Base-by-base conservation (phyloP, 192 early-diverging fungal species). In the Coemansia sp. region DNA sequence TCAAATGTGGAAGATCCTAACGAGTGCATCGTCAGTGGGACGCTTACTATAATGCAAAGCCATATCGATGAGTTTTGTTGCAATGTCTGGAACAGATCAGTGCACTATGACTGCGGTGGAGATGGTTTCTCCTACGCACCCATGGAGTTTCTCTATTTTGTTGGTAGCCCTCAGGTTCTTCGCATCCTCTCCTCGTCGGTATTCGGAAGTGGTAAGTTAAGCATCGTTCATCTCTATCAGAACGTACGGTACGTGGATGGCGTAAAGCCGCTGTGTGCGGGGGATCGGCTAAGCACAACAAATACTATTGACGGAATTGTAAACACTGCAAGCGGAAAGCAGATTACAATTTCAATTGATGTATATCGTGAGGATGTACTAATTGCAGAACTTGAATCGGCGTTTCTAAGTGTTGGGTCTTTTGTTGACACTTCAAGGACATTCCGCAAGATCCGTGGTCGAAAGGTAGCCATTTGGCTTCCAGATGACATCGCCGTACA, bases 71-170 rank as follows among this genome's bases (percentile, higher is more conserved):
- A 87, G n/a, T 91, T 87, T 15, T 94, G 94, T 88, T 82, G 85
- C 79, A 75, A 87, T 77, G 58, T 71, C 1, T 16, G 88, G 63
- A 95, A 94, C 74, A 79, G 86, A 35, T 87, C 82, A 45, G 77
- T 72, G 58, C 70, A 81, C 42, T 86, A 87, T 68, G 5, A 43
- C 48, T 21, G 21, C 8, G 75, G 82, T 42, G 76, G 74, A 55
- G 79, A 79, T 49, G 81, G 84, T 53, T 75, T 83, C 30, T 46
- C 82, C 16, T 75, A 59, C 52, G 91, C 90, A 37, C 95, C 95
- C 28, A 92, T 95, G 89, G 94, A 95, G 72, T 95, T 94, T 72
- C 86, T 91, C 35, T 91, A 92, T 40, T 89, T 93, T 30, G 87
- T 90, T 45, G 91, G 86, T 7, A 91, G 90, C 86, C 84, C 86